These are phyloP conservation scores for Leccinum angustisporum DNA, from an alignment of 1,284 basidiomycete genomes.

Conservation along the genomic window DNA sequence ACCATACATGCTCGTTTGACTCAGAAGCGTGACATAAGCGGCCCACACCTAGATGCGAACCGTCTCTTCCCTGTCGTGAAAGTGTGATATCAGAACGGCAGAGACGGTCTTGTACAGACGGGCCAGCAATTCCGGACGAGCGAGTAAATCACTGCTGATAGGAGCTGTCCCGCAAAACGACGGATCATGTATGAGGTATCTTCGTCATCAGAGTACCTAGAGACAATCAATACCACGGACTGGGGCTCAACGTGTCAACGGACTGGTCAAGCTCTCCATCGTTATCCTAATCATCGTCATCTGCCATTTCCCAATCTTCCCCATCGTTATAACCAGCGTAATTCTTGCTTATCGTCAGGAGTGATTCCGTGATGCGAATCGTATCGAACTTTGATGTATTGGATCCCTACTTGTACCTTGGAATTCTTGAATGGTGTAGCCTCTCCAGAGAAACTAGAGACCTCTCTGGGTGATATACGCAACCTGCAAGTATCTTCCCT, in stretches of 20 bases:
- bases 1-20: slow-evolving; percentile 77
- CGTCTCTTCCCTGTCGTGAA: slow-evolving; percentile 93
- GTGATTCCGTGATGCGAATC: background rate
- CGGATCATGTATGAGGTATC: slow-evolving; percentile 92
- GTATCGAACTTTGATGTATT: slow-evolving; percentile 69
- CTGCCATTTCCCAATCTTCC: slow-evolving; percentile 83
- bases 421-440: slow-evolving; percentile 69
- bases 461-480: background rate
- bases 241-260: slow-evolving; percentile 5
- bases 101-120: slow-evolving; percentile 84
- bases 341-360: slow-evolving; percentile 54
- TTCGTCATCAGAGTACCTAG: slow-evolving; percentile 94
- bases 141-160: slow-evolving; percentile 85
- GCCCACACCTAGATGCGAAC: slow-evolving; percentile 95
- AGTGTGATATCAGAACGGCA: slow-evolving; percentile 85
- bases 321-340: slow-evolving; percentile 80
- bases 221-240: slow-evolving; percentile 9
- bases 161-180: slow-evolving; percentile 87
- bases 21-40: slow-evolving; percentile 79
- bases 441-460: slow-evolving; percentile 49
- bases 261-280: slow-evolving; percentile 78
- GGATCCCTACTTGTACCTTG: slow-evolving; percentile 65
- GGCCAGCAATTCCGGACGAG: slow-evolving; percentile 82
- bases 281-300: slow-evolving; percentile 76
- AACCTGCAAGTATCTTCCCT: slow-evolving; percentile 76